phyloP scores from a whole-genome alignment of 1,284 basidiomycete species.

The Cutaneotrichosporon sp. region DNA sequence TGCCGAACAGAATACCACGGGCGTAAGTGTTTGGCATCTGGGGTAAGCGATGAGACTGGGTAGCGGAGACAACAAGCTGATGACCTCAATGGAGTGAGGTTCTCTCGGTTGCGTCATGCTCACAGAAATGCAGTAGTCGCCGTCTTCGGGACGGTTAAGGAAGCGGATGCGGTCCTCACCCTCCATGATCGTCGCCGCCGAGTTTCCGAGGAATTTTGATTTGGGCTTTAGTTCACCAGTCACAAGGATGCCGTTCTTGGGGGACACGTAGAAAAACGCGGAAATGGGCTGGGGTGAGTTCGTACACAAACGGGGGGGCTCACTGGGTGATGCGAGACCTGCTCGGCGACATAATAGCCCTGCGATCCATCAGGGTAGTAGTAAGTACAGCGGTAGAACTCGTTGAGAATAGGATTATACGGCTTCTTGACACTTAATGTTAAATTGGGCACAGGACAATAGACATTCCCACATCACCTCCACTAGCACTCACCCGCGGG shows the following conservation, averaged over 20 bases:
- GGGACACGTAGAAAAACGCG: conserved; percentile 94
- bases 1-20: conserved; percentile 92
- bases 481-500: conserved; percentile 73
- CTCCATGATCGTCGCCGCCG: conserved; percentile 91
- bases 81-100: no score
- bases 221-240: conserved; percentile 94
- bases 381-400: conserved; percentile 96
- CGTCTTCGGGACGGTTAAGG: conserved; percentile 75
- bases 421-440: conserved; percentile 81
- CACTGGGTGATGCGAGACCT: conserved; percentile 57
- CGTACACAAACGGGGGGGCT: conserved; percentile 4
- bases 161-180: conserved; percentile 85
- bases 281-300: conserved; percentile 62
- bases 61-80: no score
- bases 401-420: conserved; percentile 96
- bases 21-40: conserved; percentile 95
- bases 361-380: conserved; percentile 85
- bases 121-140: conserved; percentile 50
- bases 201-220: conserved; percentile 93
- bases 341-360: conserved; percentile 96
- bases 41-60: no score
- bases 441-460: no score
- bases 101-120: not conserved
- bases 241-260: conserved; percentile 72
- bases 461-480: no score